phyloP scores from a whole-genome alignment of 1,284 basidiomycete species.

The Exsudoporus floridanus region DNA sequence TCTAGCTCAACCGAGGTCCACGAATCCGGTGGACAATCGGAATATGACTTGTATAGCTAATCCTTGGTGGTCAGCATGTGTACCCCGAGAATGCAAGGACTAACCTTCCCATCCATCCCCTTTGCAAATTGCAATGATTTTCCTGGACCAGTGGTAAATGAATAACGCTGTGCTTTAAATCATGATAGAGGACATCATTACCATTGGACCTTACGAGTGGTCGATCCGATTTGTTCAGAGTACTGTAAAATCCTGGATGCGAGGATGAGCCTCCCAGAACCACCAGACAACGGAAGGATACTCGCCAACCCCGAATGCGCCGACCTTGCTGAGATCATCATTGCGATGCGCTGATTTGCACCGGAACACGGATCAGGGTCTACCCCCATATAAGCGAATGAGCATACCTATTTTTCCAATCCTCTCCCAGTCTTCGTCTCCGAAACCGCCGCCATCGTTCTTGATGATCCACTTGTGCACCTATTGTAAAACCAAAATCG shows the following conservation, averaged over 20 bases:
- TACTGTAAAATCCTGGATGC: slow-evolving; percentile 66
- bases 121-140: slow-evolving; percentile 70
- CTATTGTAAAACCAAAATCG: background rate
- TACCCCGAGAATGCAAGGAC: slow-evolving; percentile 39
- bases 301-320: slow-evolving; percentile 79
- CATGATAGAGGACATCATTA: slow-evolving; percentile 19
- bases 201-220: slow-evolving; percentile 89
- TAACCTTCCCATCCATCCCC: slow-evolving; percentile 48
- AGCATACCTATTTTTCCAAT: slow-evolving; percentile 78
- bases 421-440: slow-evolving; percentile 81
- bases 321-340: slow-evolving; percentile 82
- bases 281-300: slow-evolving; percentile 9
- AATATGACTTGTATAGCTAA: slow-evolving; percentile 17
- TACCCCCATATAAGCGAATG: background rate
- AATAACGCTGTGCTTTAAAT: background rate
- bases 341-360: slow-evolving; percentile 66
- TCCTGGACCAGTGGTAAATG: slow-evolving; percentile 4
- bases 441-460: slow-evolving; percentile 82
- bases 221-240: slow-evolving; percentile 84
- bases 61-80: background rate
- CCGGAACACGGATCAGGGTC: slow-evolving; percentile 4
- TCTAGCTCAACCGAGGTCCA: slow-evolving; percentile 16
- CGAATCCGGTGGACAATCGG: slow-evolving; percentile 64
- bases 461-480: slow-evolving; percentile 71
- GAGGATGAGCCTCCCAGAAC: background rate